Percentiles rank a stretch among this genome's conserved stretches.
Conservation (phyloP, 768 basidiomycete genomes). For the Jaapia argillacea region DNA sequence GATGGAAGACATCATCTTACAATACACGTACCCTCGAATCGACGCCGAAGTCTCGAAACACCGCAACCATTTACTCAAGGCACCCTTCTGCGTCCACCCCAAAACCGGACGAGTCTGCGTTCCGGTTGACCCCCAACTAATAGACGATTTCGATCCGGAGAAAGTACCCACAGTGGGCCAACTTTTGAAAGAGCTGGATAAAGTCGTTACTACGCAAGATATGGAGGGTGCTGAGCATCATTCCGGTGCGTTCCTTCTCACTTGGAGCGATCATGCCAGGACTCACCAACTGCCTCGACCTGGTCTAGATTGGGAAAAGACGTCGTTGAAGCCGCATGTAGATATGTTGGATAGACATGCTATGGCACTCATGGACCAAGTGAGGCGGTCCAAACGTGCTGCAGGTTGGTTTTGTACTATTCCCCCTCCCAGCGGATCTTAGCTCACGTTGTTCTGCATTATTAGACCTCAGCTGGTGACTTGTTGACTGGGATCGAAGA, state of each 20-base stretch:
- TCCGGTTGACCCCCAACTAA: constrained; percentile 67
- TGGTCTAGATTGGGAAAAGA: constrained; percentile 67
- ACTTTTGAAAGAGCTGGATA: constrained; percentile 73
- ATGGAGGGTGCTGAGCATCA: constrained; percentile 30
- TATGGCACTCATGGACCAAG: constrained; percentile 43
- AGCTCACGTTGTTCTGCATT: too few relatives aligned
- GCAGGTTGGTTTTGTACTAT: constrained; percentile 19
- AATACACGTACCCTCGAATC: constrained; percentile 93
- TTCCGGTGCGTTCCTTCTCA: constrained; percentile 27
- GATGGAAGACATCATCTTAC: constrained; percentile 82
- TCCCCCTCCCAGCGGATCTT: too few relatives aligned
- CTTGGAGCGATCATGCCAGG: constrained; percentile 2
- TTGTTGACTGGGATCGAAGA: too few relatives aligned
- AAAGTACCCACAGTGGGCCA: constrained; percentile 80
- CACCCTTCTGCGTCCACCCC: constrained; percentile 95
- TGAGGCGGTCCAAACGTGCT: constrained; percentile 37
- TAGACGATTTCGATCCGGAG: constrained; percentile 80
- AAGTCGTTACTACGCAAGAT: constrained; percentile 9
- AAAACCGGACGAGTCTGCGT: constrained; percentile 95
- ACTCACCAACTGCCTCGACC: constrained; percentile 1
- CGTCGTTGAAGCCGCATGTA: constrained; percentile 82
- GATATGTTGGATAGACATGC: constrained; percentile 81
- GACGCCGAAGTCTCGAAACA: constrained; percentile 98
- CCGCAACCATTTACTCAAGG: constrained; percentile 94
- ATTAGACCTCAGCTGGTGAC: too few relatives aligned